Evolutionary conservation across 2,329 filamentous ascomycete species (phyloP), one percentile per base, ranked within the genome.

Genomic region (Neonectria punicea): DNA sequence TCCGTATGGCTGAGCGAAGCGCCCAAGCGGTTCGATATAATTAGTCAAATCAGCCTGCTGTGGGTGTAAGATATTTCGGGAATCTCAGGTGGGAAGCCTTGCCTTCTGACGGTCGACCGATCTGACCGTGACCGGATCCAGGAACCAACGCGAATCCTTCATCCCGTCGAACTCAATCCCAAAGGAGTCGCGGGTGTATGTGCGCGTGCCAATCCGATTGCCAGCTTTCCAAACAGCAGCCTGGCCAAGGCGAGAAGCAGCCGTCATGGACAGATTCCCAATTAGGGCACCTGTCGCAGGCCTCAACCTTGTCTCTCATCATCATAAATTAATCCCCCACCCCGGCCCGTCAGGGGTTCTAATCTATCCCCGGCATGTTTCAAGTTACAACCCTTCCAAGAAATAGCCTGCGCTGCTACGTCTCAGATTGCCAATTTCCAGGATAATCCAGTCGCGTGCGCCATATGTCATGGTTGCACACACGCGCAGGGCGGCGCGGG

Each of bases 401-500:
- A 65, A 43, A 61, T 70, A 67, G 63, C 58, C 36, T 36, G 58
- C 53, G 63, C 53, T 58, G 47, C 67, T 56, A 59, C 61, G 71
- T 73, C 71, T 73, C 72, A 73, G 71, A 71, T 73, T 74, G 65
- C 65, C 62, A 73, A 73, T 73, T 71, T 74, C 67, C 67, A 71
- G 53, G 51, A 39, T 54, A 28, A 10, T 34, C 53, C 53, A 41
- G 58, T 66, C 54, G 53, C 66, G 60, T 56, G 34, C 58, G 54
- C 71, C 63, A 25, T 32, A 53, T 43, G 41, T 18, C 25, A 59
- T 36, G 43, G 55, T 47, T 32, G 49, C 55, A 59, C 34, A 58
- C 44, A 46, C 50, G 44, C 50, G 34, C 44, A 43, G 49, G 39
- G 9, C 39, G 16, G 39, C 50, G 43, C 39, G 18, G 20, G 20